Base-by-base conservation (phyloP, 2,329 filamentous ascomycete genomes). In the Dothideomycetes sp. region DNA sequence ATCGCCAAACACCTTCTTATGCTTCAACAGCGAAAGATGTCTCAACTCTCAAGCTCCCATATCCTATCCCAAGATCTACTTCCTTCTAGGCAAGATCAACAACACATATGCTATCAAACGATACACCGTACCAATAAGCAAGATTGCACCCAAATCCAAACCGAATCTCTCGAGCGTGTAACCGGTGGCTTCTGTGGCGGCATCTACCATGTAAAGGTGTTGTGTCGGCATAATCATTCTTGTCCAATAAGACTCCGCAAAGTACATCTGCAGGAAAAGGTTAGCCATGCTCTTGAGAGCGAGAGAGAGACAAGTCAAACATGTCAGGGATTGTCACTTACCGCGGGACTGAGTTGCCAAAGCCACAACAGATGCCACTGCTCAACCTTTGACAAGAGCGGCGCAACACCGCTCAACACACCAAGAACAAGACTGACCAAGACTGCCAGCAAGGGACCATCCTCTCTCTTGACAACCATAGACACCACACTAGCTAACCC, bases 171-270 rank as follows among this genome's bases (percentile, higher is more conserved):
- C 57, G 2, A 76, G 53, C 25, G 60, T 54, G 45, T 64, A 76
- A 0, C 73, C 73, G 2, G 67, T 60, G 2, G 49, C 49, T 10
- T 57, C 15, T 1, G 62, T 58, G 4, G 72, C 71, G 22, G 63
- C 32, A 1, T 74, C 62, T 10, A 73, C 59, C 10, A 70, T 47
- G 53, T 74, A 78, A 4, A 78, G 50, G 46, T 73, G 70, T 0
- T 47, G 52, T 46, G 73, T 62, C 1, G 71, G 72, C 18, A 49
- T 54, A 4, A 75, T 55, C 36, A 74, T 65, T 51, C 71, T 60
- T 0, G 66, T 68, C 47, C 74, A 74, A 51, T 76, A 76, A 10
- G 70, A 53, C 53, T 78, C 73, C 0, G 71, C 67, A 17, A 75
- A 60, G 73, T 72, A 77, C 3, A n/a, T n/a, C n/a, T n/a, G n/a